A percentile compares a stretch with the other conserved stretches of the same genome.
These are phyloP conservation scores for Candida hispaniensis DNA, from an alignment of 805 yeast genomes.

Conservation along the genomic window DNA sequence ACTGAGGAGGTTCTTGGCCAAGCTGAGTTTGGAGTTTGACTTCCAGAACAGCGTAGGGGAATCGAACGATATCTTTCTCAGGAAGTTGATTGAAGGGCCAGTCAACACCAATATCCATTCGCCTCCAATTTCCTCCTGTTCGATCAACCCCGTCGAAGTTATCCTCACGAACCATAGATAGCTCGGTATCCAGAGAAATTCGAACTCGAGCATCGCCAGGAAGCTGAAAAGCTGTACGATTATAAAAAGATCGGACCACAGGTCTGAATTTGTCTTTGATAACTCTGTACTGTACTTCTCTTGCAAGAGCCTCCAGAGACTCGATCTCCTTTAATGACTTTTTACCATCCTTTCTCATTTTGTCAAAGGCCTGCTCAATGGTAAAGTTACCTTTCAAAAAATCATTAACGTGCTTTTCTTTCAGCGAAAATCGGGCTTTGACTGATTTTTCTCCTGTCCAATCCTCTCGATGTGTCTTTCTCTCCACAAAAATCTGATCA, in stretches of 20 bases:
- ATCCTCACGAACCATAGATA: conserved; percentile 96
- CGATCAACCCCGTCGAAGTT: conserved; percentile 88
- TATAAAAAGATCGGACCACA: conserved; percentile 89
- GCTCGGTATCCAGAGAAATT: conserved; percentile 92
- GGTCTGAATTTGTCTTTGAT: conserved; percentile 80
- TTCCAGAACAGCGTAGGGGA: conserved; percentile 96
- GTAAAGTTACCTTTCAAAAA: conserved; percentile 78
- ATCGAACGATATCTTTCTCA: conserved; percentile 76
- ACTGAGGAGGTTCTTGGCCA: conserved; percentile 97
- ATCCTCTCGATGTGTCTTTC: conserved; percentile 97
- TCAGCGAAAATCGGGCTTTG: conserved; percentile 87
- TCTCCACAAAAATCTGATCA: conserved; percentile 87
- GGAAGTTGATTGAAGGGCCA: conserved; percentile 86
- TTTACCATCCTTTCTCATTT: conserved; percentile 86
- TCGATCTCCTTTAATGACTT: conserved; percentile 82
- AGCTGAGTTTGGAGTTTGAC: conserved; percentile 94
- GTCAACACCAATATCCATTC: conserved; percentile 97
- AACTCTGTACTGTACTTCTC: conserved; percentile 85
- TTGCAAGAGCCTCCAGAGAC: conserved; percentile 80
- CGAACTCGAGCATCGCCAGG: conserved; percentile 99
- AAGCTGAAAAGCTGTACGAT: conserved; percentile 96
- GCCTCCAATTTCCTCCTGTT: conserved; percentile 90
- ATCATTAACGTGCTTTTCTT: conserved; percentile 81
- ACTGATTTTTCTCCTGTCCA: conserved; percentile 99
- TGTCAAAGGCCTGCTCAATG: conserved; percentile 81